Base-by-base conservation (phyloP, 2,329 filamentous ascomycete genomes). In the Aureobasidium sp. region DNA sequence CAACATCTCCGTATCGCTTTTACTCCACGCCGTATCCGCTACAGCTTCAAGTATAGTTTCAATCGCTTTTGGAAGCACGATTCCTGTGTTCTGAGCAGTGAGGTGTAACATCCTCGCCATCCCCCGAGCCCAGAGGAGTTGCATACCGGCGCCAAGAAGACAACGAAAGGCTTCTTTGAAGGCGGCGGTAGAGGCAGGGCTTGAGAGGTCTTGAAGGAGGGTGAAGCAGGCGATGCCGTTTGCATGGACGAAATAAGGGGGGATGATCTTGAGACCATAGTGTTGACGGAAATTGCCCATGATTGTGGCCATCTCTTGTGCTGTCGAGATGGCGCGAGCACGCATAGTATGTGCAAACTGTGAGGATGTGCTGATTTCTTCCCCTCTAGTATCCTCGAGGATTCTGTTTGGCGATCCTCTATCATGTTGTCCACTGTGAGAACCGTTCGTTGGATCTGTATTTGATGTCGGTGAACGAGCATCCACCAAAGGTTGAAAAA, bases 161-260 rank as follows among this genome's bases (percentile, higher is more conserved):
- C 53, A 55, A 4, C 56, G 54, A 25, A 55, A 55, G 3, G 53
- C 51, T 24, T 57, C 54, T 24, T 49, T 41, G 27, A 57, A 56
- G 0, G 53, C 54, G n/a, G 32, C 34, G 1, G 39, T 22, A 7
- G 48, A 37, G 5, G 53, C 8, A 6, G 27, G 25, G 4, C 24
- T 50, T 16, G 39, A 32, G 8, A 57, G 34, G 22, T 44, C 22
- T 14, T 35, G 41, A n/a, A 54, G 42, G 1, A 57, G 21, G 22
- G 50, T 55, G 25, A 56, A 55, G 41, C 40, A 37, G 6, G 40
- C 48, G 1, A 53, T 14, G 21, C 39, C 56, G n/a, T 34, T 34
- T 10, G 41, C 37, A 19, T 57, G 53, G 4, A 38, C 29, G 1
- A 56, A 42, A 22, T 48, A 56, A 5, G 56, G 53, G 1, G 34